Base-by-base conservation (phyloP, 768 basidiomycete species). In the Leucosporidium yakuticum region DNA sequence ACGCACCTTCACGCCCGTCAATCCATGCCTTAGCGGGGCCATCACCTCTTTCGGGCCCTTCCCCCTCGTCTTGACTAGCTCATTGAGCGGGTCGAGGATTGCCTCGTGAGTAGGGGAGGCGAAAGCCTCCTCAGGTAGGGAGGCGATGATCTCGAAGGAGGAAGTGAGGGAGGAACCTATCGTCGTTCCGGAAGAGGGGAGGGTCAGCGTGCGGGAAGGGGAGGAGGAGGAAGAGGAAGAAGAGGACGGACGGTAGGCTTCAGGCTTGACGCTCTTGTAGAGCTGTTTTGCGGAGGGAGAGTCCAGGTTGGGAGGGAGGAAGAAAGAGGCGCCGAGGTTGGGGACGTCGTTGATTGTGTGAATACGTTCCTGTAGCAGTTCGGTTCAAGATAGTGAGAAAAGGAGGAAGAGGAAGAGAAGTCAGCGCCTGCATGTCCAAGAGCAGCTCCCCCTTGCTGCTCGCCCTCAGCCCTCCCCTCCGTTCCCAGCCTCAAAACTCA, bases 1-100 rank as follows among this genome's bases (percentile, higher is more conserved):
- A 75, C 83, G n/a, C 64, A 88, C 93, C 85, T 89, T 91, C 80
- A 86, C 84, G 3, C 87, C 93, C 1, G 88, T 92, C 72, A 96
- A 76, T 4, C 88, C 88, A 75, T 89, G 85, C 62, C 94, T 80
- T 60, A 95, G 78, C 0, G 85, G 83, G 2, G 83, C 87, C 86
- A 93, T 87, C 72, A 90, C 85, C 27, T 80, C 72, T 54, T 74
- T 74, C n/a, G 62, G 67, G 29, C 64, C 53, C 65, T 65, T 61
- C 20, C 50, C 36, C n/a, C 14, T 21, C n/a, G 29, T 8, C 53
- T 29, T 9, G 51, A 48, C 60, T 23, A 63, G 44, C 53, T 49
- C 32, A 19, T 59, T 44, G 6, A 71, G 23, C 60, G 39, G 36
- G 8, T 62, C 25, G 17, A 36, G 23, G 47, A 57, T 32, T 31